A percentile compares a stretch with the other conserved stretches of the same genome.
These are phyloP conservation scores for Delphinella strobiligena DNA, from an alignment of 2,329 filamentous ascomycete genomes.

Conservation along the genomic window DNA sequence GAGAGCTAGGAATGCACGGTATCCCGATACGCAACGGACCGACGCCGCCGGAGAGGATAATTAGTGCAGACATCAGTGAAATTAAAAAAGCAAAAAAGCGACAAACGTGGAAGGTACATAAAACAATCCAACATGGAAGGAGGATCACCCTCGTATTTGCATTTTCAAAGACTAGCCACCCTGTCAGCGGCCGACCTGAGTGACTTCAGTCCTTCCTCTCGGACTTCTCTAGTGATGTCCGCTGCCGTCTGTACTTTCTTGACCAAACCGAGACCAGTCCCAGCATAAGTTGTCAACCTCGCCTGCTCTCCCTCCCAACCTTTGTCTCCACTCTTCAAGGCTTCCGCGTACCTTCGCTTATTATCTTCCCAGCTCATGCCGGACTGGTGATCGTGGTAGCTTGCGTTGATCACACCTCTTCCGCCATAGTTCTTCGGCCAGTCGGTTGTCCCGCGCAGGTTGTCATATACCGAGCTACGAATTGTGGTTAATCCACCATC, in stretches of 20 bases:
- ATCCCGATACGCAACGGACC: no score
- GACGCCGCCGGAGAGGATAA: no score
- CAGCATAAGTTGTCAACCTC: conserved; percentile 50
- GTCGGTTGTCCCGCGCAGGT: conserved; percentile 40
- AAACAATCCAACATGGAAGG: no score
- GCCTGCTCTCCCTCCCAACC: conserved; percentile 38
- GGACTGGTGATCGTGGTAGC: conserved; percentile 28
- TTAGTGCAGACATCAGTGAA: no score
- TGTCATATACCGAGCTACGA: conserved; percentile 40
- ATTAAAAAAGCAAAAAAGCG: no score
- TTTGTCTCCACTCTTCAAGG: conserved; percentile 35
- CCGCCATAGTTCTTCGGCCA: conserved; percentile 49
- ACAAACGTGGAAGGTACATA: no score
- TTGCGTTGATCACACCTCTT: conserved; percentile 44
- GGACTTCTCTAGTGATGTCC: conserved; percentile 39
- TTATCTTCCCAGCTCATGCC: conserved; percentile 31
- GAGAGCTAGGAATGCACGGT: no score
- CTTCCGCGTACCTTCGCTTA: conserved; percentile 32
- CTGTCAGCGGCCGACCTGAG: conserved; percentile 14
- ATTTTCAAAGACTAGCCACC: conserved; percentile 1
- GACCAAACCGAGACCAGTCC: conserved; percentile 48
- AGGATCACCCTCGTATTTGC: no score
- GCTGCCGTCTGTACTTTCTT: conserved; percentile 35
- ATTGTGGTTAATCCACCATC: conserved; percentile 42
- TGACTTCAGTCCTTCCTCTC: conserved; percentile 22